Evolutionary conservation across 169 alveolate species (phyloP).

Genomic region (Plasmodium coatneyi): DNA sequence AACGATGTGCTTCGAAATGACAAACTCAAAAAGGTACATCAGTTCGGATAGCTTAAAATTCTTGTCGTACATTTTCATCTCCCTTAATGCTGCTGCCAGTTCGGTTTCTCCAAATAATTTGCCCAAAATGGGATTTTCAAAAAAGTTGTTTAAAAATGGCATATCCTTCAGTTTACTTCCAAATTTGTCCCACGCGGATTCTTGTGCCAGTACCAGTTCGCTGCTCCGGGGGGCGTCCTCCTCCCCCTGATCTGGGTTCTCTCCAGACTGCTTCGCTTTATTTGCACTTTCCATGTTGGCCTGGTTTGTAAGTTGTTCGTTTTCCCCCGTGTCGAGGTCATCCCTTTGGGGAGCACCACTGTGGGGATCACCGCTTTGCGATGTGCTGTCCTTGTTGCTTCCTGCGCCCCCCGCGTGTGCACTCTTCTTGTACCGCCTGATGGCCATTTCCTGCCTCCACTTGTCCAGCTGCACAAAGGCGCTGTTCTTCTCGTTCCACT

Average conservation of each 20-base stretch:
- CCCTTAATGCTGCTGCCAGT: slow-evolving; percentile 88
- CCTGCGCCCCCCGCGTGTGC: slow-evolving; percentile 24
- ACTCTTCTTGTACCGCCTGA: slow-evolving; percentile 76
- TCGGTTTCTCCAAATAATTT: slow-evolving; percentile 90
- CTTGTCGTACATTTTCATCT: slow-evolving; percentile 90
- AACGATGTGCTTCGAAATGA: slow-evolving; percentile 90
- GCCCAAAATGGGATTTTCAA: slow-evolving; percentile 88
- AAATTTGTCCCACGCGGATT: slow-evolving; percentile 89
- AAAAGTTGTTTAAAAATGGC: slow-evolving; percentile 90
- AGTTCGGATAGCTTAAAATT: slow-evolving; percentile 88
- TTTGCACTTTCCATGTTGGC: not conserved
- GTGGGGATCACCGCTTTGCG: not conserved
- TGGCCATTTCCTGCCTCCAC: slow-evolving; percentile 84
- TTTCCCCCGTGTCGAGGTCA: not conserved
- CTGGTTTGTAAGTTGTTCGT: not conserved
- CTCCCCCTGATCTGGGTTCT: not conserved
- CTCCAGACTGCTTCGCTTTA: not conserved
- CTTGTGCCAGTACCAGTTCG: slow-evolving; percentile 83
- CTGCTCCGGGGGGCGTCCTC: slow-evolving; percentile 9
- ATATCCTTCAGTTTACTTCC: slow-evolving; percentile 89
- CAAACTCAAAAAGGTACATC: slow-evolving; percentile 87
- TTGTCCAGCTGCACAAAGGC: slow-evolving; percentile 60
- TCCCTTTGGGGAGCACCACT: not conserved
- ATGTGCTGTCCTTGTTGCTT: not conserved
- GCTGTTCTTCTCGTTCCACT: slow-evolving; percentile 51